These are phyloP conservation scores for Zygotorulaspora chibaensis DNA, from an alignment of 805 yeast genomes.

Conservation along the genomic window DNA sequence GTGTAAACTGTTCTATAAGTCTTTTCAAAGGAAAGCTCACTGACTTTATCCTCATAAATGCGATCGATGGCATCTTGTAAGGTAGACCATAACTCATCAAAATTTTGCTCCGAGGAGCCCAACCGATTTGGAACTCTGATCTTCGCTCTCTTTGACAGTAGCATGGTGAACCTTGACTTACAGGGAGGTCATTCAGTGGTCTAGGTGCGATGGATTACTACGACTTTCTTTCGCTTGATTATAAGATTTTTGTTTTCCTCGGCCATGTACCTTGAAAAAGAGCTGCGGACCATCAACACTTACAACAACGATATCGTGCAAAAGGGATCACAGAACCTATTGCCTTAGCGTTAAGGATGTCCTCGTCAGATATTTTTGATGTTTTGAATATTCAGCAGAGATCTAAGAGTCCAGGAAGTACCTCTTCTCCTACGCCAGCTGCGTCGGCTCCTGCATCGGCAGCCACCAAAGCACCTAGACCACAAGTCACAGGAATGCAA, in stretches of 20 bases:
- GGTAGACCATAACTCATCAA: slow-evolving; percentile 62
- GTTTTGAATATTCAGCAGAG: slow-evolving; percentile 61
- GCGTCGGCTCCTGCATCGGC: slow-evolving; percentile 12
- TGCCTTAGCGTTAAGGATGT: slow-evolving; percentile 24
- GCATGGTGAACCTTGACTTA: not conserved
- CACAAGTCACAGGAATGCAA: slow-evolving; percentile 63
- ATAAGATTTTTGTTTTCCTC: too few relatives aligned
- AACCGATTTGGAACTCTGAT: slow-evolving; percentile 62
- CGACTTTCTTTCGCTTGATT: not conserved
- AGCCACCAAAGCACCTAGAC: slow-evolving; percentile 18
- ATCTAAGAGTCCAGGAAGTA: slow-evolving; percentile 21
- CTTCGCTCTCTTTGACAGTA: slow-evolving; percentile 40
- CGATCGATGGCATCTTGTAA: slow-evolving; percentile 64
- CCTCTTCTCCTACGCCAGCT: slow-evolving; percentile 19
- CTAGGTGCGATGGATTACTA: too few relatives aligned
- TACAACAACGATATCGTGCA: not conserved
- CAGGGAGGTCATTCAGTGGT: too few relatives aligned
- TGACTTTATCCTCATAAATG: slow-evolving; percentile 68
- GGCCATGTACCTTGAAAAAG: too few relatives aligned
- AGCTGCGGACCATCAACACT: not conserved
- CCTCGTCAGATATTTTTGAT: slow-evolving; percentile 66
- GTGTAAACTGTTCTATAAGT: slow-evolving; percentile 76
- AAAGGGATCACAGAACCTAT: not conserved
- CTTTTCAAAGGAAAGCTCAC: slow-evolving; percentile 74
- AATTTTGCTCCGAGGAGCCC: slow-evolving; percentile 40